Evolutionary conservation across 2,329 filamentous ascomycete genomes (phyloP), one percentile per base, ranked within the genome.

Genomic region (Eutypella sp.): DNA sequence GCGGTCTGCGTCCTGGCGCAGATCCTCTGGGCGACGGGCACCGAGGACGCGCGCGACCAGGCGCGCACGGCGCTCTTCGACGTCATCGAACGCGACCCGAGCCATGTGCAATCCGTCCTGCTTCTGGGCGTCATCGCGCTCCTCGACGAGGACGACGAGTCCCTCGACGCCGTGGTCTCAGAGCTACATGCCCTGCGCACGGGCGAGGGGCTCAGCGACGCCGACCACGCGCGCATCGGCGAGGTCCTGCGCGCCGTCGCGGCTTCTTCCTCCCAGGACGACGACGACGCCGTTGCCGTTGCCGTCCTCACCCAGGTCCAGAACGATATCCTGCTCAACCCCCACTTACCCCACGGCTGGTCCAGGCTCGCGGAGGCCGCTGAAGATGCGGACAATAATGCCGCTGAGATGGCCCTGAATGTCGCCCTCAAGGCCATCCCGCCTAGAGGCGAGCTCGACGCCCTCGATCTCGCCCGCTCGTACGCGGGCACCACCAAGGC

Each of bases 1-100:
- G 85, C 92, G 1, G 84, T 90, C 0, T 96, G 91, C 59, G 74
- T 96, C 11, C 74, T 97, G 11, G 87, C 91, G 0, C 89, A 97
- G 66, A 87, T 97, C 0, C 76, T 97, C 0, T 99, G 93, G 92
- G 91, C 91, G 0, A 89, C 89, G 53, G 90, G 88, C 8, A 82
- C 83, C 0, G 80, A 85, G 6, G 76, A 83, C 1, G 87, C 91
- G 45, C 81, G 85, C 40, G 81, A 84, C 41, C 82, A 87, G 50
- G 91, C 92, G 15, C 79, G 89, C 3, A 82, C 87, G 43, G 80
- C 88, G 52, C 75, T 99, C 1, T 92, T 96, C 58, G 83, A 84
- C 13, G 84, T 87, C 29, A 84, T 96, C 11, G 88, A 91, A 56
- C 76, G 73, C 42, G 71, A 86, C 41, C 81, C 88, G 0, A 79